Evolutionary conservation across 768 basidiomycete species (phyloP), one percentile per base, ranked within the genome.

Genomic region (Fomitopsis pulvina): DNA sequence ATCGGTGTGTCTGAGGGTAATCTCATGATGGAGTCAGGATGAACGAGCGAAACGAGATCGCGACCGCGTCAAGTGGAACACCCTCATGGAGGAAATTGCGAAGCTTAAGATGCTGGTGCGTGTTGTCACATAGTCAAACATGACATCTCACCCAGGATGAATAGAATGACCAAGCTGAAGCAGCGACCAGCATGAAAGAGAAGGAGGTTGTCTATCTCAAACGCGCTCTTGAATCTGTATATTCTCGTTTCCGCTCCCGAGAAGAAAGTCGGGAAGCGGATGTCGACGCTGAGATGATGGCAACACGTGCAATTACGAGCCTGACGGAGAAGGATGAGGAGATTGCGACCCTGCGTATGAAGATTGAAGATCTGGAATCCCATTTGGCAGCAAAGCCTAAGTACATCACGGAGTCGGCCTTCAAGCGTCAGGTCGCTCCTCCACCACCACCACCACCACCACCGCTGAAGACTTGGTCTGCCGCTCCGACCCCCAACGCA

Each of bases 151-250:
- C 34, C 18, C 6, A 43, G 2, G 2, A 2, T 24, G 11, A 29
- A 1, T 58, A 92, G 87, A 72, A 72, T 40, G 65, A 65, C 2
- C 81, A 84, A 39, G 65, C 81, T 43, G 81, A 81, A 39, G 65
- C 58, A 3, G 56, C 65, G 2, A 40, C 80, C 2, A 65, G 64
- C 3, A 66, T 70, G 47, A 86, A 83, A 59, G 79, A 85, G 54
- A 92, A 90, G 60, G 87, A 92, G 49, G 73, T 85, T 28, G 56
- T 75, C 0, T 88, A 85, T 58, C 74, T 93, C 32, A 90, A 91
- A 60, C 83, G 85, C 12, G 87, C 90, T n/a, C 71, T 96, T 30
- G 89, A 92, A 64, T 85, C 87, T 6, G 85, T 94, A 4, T 90
- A 90, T 64, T 83, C 83, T 10, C 77, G 87, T n/a, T 85, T 93